Conservation (phyloP, 768 basidiomycete species). For the Boletus coccyginus region DNA sequence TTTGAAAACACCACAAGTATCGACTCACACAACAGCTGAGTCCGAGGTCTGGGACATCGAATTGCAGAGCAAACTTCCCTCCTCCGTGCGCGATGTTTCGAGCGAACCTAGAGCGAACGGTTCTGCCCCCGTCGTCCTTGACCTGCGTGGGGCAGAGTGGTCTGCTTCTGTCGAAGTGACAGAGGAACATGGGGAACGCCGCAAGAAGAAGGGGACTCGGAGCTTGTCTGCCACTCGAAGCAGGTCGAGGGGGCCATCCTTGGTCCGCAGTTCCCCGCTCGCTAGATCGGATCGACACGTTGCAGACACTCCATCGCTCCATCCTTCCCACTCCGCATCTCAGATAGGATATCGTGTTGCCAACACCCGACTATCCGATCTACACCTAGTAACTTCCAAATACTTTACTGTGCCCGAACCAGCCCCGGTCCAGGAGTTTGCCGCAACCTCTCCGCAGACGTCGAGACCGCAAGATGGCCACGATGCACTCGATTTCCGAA, state of each 20-base stretch:
- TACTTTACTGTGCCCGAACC: slow-evolving; percentile 5
- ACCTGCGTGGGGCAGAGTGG: slow-evolving; percentile 35
- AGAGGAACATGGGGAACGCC: not conserved
- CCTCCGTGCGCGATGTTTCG: slow-evolving; percentile 16
- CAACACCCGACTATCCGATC: slow-evolving; percentile 1
- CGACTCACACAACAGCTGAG: slow-evolving; percentile 11
- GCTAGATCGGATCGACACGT: slow-evolving; percentile 23
- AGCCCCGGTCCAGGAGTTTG: not conserved
- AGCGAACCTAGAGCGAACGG: slow-evolving; percentile 12
- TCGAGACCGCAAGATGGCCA: not conserved
- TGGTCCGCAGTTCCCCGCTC: slow-evolving; percentile 8
- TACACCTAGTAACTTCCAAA: slow-evolving; percentile 4
- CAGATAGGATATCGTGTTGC: slow-evolving; percentile 33
- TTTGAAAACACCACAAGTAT: not conserved
- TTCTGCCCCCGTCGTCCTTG: slow-evolving; percentile 34
- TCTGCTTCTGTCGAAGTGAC: slow-evolving; percentile 9
- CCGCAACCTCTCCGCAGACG: not conserved
- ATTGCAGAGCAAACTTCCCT: slow-evolving; percentile 29
- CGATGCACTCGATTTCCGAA: not conserved
- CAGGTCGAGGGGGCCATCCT: not conserved
- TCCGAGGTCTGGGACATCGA: slow-evolving; percentile 63
- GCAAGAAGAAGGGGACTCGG: not conserved
- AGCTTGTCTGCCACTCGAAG: not conserved
- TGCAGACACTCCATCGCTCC: slow-evolving; percentile 29
- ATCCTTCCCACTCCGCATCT: slow-evolving; percentile 58